Evolutionary conservation across 176 grass and related monocot species (phyloP).

Genomic region (Ampelocalamus luodianensis): DNA sequence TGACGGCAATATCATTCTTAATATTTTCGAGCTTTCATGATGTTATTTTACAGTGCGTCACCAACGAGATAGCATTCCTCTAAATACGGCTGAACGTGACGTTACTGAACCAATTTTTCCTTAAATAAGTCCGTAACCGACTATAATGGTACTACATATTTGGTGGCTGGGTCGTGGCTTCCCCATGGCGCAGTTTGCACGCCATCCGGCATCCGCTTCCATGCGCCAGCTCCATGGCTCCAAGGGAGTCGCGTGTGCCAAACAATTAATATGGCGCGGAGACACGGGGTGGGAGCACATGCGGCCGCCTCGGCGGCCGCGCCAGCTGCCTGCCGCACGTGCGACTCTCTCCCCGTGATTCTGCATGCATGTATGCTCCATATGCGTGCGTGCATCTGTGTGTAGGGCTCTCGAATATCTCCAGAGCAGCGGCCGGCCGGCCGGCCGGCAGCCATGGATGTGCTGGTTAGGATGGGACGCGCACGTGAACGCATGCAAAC

Average conservation of each 20-base stretch:
- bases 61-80: no score
- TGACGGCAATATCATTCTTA: no score
- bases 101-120: no score
- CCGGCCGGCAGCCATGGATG: conserved; percentile 33
- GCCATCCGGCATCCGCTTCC: background rate
- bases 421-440: conserved; percentile 36
- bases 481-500: conserved; percentile 42
- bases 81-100: no score
- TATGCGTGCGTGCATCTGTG: background rate
- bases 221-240: background rate
- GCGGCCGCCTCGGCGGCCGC: conserved; percentile 47
- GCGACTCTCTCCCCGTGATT: conserved; percentile 47
- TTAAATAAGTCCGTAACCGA: background rate
- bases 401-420: conserved; percentile 44
- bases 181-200: background rate
- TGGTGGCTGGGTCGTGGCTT: background rate
- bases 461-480: conserved; percentile 38
- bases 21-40: no score
- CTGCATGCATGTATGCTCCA: conserved; percentile 27
- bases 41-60: no score
- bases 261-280: background rate
- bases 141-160: background rate
- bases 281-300: conserved; percentile 45
- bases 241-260: background rate
- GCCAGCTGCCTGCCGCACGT: conserved; percentile 56